Base-by-base conservation (phyloP, 108 stramenopile species). In the Pseudonitzschia pungens region DNA sequence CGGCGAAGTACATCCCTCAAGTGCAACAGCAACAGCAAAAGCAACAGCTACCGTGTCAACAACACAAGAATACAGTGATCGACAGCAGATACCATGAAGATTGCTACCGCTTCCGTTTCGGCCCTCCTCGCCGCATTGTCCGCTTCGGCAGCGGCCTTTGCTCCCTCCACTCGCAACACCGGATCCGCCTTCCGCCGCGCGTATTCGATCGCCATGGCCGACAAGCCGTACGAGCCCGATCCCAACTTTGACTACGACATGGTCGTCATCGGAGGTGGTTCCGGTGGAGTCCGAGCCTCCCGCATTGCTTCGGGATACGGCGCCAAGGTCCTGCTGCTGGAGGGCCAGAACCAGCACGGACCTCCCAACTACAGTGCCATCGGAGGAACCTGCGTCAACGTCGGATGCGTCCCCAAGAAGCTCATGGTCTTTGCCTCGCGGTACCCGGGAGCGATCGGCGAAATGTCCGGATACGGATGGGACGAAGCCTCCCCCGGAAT, bases 331-430 rank as follows among this genome's bases (percentile, higher is more conserved):
- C 92, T 80, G 0, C 74, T 98, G n/a, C 68, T 97, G 26, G 96
- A 98, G 81, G 71, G 72, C 44, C 87, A 82, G 60, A 36, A 68
- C 20, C 60, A 73, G 21, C 80, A 81, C 55, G 80, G 75, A 26
- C 65, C 80, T 27, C 80, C 80, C 31, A 75, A 81, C 55, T 77
- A 77, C 42, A 64, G 71, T 7, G 69, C 84, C 41, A 66, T 96
- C 68, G 98, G 98, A 9, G 96, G 98, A 43, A 98, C 98, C 0
- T 98, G 98, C 70, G 98, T 98, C 71, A 98, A 98, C 78, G 96
- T 98, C 0, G 98, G 97, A 10, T 98, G 98, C 81, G 75, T 78
- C 28, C 75, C 83, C 50, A 83, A 83, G 52, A 83, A 79, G 74
- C 75, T 89, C 42, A 89, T 86, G 88, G 86, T 86, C 67, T 86